Evolutionary conservation across 179 eudicot species (phyloP).

Genomic region (Beta macrorhiza): DNA sequence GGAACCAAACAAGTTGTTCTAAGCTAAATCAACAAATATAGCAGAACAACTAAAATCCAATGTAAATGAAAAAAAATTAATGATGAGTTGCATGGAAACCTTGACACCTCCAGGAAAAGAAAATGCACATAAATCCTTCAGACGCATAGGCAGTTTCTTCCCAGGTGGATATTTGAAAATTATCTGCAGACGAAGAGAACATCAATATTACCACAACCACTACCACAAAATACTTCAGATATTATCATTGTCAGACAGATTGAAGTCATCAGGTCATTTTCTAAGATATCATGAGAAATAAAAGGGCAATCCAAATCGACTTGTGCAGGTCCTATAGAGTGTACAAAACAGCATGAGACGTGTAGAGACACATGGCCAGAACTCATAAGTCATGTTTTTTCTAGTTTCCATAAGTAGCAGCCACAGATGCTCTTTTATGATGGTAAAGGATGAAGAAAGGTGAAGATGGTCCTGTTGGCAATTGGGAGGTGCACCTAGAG

Average conservation of each 20-base stretch:
- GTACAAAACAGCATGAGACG: not conserved
- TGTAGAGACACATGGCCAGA: not conserved
- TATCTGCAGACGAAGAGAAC: conserved; percentile 44
- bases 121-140: conserved; percentile 80
- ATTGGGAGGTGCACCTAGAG: too few species aligned
- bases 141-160: conserved; percentile 68
- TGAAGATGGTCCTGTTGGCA: too few species aligned
- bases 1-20: not conserved
- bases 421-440: too few species aligned
- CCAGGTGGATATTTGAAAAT: conserved; percentile 87
- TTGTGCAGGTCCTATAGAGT: not conserved
- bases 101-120: conserved; percentile 91
- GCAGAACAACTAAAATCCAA: not conserved
- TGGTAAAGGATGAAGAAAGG: too few species aligned
- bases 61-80: not conserved
- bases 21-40: not conserved
- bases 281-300: not conserved
- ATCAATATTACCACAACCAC: not conserved
- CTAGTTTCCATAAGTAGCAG: not conserved
- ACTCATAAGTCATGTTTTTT: not conserved
- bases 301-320: not conserved
- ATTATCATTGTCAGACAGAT: not conserved
- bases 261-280: not conserved
- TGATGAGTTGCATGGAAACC: conserved; percentile 41
- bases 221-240: not conserved